These are phyloP conservation scores for Hypholoma fasciculare DNA, from an alignment of 768 basidiomycete species.

Conservation along the genomic window DNA sequence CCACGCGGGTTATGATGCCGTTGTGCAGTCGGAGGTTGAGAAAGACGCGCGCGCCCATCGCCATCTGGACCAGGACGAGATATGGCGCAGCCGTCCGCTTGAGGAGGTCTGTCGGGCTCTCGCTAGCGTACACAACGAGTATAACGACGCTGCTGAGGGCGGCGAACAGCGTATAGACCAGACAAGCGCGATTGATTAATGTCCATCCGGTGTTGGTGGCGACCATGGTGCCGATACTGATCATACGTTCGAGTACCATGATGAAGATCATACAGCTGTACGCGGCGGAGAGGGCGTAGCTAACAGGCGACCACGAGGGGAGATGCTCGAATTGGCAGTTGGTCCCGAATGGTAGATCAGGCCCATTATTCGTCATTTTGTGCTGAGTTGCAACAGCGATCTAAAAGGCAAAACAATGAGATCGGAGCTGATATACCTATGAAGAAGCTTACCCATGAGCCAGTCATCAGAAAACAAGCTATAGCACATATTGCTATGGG, in stretches of 20 bases:
- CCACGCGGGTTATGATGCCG: slow-evolving; percentile 14
- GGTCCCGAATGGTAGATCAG: slow-evolving; percentile 27
- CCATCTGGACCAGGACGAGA: slow-evolving; percentile 27
- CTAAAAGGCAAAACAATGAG: slow-evolving; percentile 13
- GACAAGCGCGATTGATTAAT: slow-evolving; percentile 27
- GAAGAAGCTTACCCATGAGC: slow-evolving; percentile 27
- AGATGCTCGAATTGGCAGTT: slow-evolving; percentile 33
- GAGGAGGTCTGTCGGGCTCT: slow-evolving; percentile 23
- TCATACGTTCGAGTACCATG: slow-evolving; percentile 24
- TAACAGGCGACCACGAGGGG: slow-evolving; percentile 32
- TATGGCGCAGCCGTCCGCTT: slow-evolving; percentile 28
- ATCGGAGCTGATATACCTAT: neutral
- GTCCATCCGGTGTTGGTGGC: slow-evolving; percentile 22
- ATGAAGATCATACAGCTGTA: slow-evolving; percentile 27
- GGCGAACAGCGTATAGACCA: slow-evolving; percentile 26
- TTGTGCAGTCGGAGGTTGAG: slow-evolving; percentile 28
- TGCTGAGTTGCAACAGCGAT: slow-evolving; percentile 31
- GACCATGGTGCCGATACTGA: slow-evolving; percentile 18
- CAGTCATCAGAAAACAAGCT: slow-evolving; percentile 26
- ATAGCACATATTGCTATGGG: slow-evolving; percentile 22
- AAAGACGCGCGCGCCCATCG: slow-evolving; percentile 33
- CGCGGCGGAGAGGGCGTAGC: slow-evolving; percentile 29
- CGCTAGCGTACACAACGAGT: slow-evolving; percentile 26
- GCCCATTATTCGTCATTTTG: slow-evolving; percentile 20
- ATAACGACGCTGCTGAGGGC: slow-evolving; percentile 26